Evolutionary conservation across 225 moss, liverwort and hornwort species (phyloP).

Genomic region (Lunularia cruciata): DNA sequence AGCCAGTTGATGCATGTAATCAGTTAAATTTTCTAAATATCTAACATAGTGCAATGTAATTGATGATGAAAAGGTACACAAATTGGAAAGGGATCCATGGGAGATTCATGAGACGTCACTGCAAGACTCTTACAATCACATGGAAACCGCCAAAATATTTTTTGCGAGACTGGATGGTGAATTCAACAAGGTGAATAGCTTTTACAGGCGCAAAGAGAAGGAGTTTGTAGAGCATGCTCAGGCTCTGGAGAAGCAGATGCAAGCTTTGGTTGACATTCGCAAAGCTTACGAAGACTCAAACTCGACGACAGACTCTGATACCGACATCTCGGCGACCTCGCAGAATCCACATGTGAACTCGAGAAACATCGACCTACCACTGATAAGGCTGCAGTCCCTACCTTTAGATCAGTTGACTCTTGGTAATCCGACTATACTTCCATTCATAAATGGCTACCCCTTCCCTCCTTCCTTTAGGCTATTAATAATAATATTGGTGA

Average conservation of each 20-base stretch:
- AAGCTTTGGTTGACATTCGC: constrained; percentile 7
- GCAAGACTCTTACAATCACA: not conserved
- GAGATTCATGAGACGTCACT: not conserved
- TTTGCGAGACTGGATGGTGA: constrained; percentile 58
- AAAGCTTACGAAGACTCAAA: not conserved
- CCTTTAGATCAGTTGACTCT: no score
- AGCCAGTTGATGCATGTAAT: no score
- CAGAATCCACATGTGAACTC: no score
- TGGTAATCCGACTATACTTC: no score
- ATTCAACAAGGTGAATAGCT: constrained; percentile 62
- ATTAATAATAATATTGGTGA: no score
- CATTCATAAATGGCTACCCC: no score
- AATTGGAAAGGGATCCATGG: not conserved
- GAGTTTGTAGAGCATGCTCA: constrained; percentile 54
- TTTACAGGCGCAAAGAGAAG: constrained; percentile 58
- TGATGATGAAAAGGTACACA: not conserved
- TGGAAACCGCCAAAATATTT: constrained; percentile 26
- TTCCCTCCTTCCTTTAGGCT: no score
- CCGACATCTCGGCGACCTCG: no score
- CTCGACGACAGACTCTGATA: not conserved
- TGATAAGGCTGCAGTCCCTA: no score
- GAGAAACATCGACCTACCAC: no score
- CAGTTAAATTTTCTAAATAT: not conserved
- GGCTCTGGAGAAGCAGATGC: constrained; percentile 51
- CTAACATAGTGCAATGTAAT: no score